Evolutionary conservation across 306 rosid species (phyloP).

Genomic region (Medicago ruthenica): DNA sequence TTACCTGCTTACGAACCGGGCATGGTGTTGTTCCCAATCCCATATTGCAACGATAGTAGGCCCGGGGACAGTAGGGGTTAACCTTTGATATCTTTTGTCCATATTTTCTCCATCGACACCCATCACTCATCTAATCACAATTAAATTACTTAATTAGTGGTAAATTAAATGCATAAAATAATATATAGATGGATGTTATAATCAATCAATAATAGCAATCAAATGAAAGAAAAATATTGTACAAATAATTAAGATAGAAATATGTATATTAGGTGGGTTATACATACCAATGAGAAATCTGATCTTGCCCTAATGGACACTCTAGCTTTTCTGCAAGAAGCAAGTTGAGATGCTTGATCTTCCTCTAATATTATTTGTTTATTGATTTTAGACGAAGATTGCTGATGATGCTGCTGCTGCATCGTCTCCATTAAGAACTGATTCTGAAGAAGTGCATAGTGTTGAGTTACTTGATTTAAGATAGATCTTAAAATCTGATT

Average conservation of each 20-base stretch:
- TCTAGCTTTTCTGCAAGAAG: conserved; percentile 45
- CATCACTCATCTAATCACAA: conserved; percentile 48
- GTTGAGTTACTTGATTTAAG: conserved; percentile 43
- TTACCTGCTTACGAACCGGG: conserved; percentile 61
- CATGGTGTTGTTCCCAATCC: conserved; percentile 40
- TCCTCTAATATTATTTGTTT: conserved; percentile 30
- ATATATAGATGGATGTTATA: background rate
- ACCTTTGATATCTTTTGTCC: conserved; percentile 57
- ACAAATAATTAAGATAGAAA: background rate
- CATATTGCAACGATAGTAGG: conserved; percentile 62
- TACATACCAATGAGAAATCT: conserved; percentile 46
- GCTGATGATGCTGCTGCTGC: conserved; percentile 20
- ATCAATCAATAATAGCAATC: too few species aligned
- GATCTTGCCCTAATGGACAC: conserved; percentile 53
- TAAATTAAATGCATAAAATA: background rate
- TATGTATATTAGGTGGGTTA: too few species aligned
- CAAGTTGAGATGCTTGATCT: conserved; percentile 13
- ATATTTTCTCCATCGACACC: conserved; percentile 62
- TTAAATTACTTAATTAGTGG: background rate
- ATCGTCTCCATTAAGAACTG: conserved; percentile 19
- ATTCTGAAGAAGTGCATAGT: conserved; percentile 47
- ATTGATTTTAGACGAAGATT: conserved; percentile 3
- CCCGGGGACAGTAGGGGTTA: conserved; percentile 52
- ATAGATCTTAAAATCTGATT: conserved; percentile 44
- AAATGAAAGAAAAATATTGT: too few species aligned